These are phyloP conservation scores for Echium plantagineum DNA, from an alignment of 257 asterid genomes.

Conservation along the genomic window DNA sequence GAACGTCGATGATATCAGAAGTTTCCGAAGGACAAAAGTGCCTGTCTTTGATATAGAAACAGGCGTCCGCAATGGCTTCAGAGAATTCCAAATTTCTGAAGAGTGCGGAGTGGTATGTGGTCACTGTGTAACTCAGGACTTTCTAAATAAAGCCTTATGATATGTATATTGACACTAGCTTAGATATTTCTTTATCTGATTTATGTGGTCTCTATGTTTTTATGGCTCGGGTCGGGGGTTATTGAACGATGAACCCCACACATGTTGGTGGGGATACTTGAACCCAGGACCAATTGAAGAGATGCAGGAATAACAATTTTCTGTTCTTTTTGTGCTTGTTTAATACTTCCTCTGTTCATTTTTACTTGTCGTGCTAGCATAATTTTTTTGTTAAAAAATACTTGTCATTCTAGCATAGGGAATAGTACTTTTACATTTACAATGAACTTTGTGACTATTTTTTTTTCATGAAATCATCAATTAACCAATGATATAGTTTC, in stretches of 20 bases:
- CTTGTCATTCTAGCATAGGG: too few relatives aligned
- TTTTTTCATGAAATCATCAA: too few relatives aligned
- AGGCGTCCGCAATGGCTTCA: slow-evolving; percentile 84
- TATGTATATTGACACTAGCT: background rate
- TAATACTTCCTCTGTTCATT: background rate
- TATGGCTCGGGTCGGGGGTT: too few relatives aligned
- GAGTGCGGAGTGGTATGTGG: slow-evolving; percentile 93
- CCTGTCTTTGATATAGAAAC: slow-evolving; percentile 87
- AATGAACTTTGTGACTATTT: too few relatives aligned
- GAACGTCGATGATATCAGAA: slow-evolving; percentile 82
- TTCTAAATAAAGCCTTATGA: background rate
- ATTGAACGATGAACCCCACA: background rate
- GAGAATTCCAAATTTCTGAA: slow-evolving; percentile 89
- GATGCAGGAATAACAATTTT: background rate
- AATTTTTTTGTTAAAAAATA: too few relatives aligned
- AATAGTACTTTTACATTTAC: too few relatives aligned
- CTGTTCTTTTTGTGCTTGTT: background rate
- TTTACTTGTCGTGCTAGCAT: too few relatives aligned
- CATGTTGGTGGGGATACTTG: background rate
- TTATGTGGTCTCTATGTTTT: too few relatives aligned
- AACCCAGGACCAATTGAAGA: background rate
- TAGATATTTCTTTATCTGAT: background rate
- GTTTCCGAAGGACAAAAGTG: slow-evolving; percentile 63
- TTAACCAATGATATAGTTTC: too few relatives aligned
- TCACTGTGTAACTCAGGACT: background rate